These are phyloP conservation scores for Jacaranda mimosifolia DNA, from an alignment of 257 asterid species.

Conservation along the genomic window DNA sequence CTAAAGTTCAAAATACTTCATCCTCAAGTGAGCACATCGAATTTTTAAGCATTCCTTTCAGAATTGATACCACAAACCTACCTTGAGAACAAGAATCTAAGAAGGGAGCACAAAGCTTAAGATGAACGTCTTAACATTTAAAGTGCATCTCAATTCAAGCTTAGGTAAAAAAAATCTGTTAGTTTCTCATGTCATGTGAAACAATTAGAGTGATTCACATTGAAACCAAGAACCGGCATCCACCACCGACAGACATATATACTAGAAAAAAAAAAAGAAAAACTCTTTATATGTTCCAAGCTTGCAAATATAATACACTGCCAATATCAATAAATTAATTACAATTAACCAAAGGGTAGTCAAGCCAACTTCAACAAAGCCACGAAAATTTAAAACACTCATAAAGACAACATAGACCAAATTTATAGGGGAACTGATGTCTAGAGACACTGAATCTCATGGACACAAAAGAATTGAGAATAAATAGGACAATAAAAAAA, in stretches of 20 bases:
- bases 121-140: neutral
- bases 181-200: neutral
- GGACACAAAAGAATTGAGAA: neutral
- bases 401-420: neutral
- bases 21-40: neutral
- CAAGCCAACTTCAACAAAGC: constrained; percentile 5
- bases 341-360: neutral
- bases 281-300: neutral
- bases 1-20: neutral
- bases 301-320: neutral
- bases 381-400: neutral
- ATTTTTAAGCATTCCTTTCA: neutral
- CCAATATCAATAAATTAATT: constrained; percentile 1
- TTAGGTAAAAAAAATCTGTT: neutral
- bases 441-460: neutral
- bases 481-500: neutral
- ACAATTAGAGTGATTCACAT: constrained; percentile 9
- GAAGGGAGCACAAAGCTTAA: constrained; percentile 5
- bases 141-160: constrained; percentile 18
- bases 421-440: neutral
- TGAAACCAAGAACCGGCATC: constrained; percentile 6
- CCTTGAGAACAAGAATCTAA: constrained; percentile 13
- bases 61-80: neutral
- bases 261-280: neutral
- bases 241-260: neutral